Evolutionary conservation across 2,329 filamentous ascomycete genomes (phyloP).

Genomic region (Paracorniculantispora psalliotae): DNA sequence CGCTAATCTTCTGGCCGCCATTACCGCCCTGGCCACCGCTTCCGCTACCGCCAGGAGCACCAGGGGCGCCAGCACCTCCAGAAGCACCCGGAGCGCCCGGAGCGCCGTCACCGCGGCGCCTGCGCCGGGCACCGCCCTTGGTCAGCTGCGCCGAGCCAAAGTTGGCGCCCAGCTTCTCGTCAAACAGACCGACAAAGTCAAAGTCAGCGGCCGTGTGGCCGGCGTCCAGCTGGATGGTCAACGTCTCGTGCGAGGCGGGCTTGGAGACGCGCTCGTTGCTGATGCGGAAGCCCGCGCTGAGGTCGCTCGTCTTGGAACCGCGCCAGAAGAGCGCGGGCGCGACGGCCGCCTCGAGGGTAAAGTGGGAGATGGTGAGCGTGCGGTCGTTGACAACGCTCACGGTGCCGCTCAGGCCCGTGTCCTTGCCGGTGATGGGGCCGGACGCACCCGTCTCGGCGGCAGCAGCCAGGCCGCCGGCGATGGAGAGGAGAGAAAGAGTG

Average conservation of each 20-base stretch:
- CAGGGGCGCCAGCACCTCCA: too few species aligned
- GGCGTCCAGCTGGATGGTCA: conserved; percentile 22
- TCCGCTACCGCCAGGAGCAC: too few species aligned
- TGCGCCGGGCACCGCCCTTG: neutral
- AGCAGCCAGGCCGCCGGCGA: conserved; percentile 13
- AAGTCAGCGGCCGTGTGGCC: conserved; percentile 22
- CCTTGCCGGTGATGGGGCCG: conserved; percentile 19
- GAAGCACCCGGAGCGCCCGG: too few species aligned
- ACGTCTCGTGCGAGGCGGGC: conserved; percentile 15
- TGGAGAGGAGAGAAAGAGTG: neutral
- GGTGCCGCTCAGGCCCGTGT: conserved; percentile 22
- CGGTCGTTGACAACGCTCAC: conserved; percentile 20
- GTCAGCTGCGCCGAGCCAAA: conserved; percentile 20
- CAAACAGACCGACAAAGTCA: conserved; percentile 20
- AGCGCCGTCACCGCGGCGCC: too few species aligned
- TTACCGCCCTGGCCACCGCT: neutral
- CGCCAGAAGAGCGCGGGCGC: conserved; percentile 26
- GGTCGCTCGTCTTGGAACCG: conserved; percentile 18
- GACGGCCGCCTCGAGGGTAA: conserved; percentile 23
- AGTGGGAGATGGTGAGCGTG: conserved; percentile 19
- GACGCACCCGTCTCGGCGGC: conserved; percentile 17
- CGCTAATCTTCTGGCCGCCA: neutral
- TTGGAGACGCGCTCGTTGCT: conserved; percentile 20
- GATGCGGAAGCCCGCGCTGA: conserved; percentile 23
- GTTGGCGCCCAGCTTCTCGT: conserved; percentile 21